These are phyloP conservation scores for Starmerella bombicola DNA, from an alignment of 805 yeast genomes.

Conservation along the genomic window DNA sequence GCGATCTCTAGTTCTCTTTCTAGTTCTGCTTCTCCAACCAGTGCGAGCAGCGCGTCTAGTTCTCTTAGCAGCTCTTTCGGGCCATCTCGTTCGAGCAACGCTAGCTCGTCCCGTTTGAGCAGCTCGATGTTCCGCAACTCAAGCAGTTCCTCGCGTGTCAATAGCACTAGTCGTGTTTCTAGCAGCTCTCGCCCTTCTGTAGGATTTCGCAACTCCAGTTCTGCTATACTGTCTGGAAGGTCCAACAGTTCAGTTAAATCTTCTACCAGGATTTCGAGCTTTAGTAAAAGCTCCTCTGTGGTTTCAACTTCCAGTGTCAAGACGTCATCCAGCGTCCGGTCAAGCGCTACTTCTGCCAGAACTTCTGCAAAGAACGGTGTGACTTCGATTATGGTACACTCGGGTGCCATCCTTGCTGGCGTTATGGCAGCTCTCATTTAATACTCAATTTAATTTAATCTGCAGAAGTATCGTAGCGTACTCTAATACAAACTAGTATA, in stretches of 20 bases:
- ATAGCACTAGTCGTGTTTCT: background rate
- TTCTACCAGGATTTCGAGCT: background rate
- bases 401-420: background rate
- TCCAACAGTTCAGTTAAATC: background rate
- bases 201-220: background rate
- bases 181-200: background rate
- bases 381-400: background rate
- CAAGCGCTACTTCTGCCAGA: background rate
- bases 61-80: background rate
- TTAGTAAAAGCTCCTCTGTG: background rate
- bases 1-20: background rate
- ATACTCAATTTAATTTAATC: too few species aligned
- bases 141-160: background rate
- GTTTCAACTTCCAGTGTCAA: background rate
- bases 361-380: background rate
- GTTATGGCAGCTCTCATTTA: background rate
- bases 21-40: background rate
- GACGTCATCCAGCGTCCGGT: background rate
- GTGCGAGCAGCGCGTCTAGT: background rate
- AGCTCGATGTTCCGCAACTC: background rate
- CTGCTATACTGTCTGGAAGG: background rate
- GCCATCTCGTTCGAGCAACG: background rate
- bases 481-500: too few species aligned
- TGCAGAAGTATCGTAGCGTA: too few species aligned
- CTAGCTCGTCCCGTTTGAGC: background rate